phyloP scores from a whole-genome alignment of 169 alveolate genomes.

The Cystoisospora suis region DNA sequence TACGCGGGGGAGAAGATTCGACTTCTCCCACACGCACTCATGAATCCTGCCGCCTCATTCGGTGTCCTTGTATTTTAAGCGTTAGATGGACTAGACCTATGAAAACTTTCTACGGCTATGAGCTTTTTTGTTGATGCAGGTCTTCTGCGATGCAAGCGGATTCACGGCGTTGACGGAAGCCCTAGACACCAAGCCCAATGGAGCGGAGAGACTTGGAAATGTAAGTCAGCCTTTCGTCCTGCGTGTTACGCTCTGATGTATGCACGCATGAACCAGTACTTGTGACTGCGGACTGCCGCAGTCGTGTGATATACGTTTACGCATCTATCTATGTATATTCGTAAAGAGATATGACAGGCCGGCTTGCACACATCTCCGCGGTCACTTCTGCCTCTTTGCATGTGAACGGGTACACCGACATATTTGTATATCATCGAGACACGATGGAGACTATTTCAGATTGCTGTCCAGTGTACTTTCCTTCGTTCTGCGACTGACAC shows the following conservation, averaged over 20 bases:
- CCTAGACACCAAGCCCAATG: slow-evolving; percentile 75
- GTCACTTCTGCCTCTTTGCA: neutral
- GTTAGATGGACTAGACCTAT: too few relatives aligned
- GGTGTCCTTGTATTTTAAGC: too few relatives aligned
- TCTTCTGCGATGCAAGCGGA: slow-evolving; percentile 81
- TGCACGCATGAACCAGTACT: neutral
- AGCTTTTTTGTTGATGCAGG: slow-evolving; percentile 44
- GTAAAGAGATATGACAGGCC: neutral
- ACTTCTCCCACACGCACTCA: too few relatives aligned
- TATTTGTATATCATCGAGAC: neutral
- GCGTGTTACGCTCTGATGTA: too few relatives aligned
- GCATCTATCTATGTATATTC: neutral
- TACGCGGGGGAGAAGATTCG: too few relatives aligned
- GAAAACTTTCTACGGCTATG: too few relatives aligned
- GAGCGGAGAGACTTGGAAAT: slow-evolving; percentile 78
- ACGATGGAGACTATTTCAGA: too few relatives aligned
- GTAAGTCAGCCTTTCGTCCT: slow-evolving; percentile 23
- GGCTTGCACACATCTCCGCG: neutral
- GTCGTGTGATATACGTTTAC: neutral
- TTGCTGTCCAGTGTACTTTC: too few relatives aligned
- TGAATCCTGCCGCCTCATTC: too few relatives aligned
- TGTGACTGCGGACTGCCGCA: neutral
- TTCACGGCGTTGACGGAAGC: slow-evolving; percentile 80
- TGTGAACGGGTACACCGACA: neutral
- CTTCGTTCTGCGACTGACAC: too few relatives aligned